Evolutionary conservation across 129 eudicot genomes (phyloP), one percentile per base, ranked within the genome.

Genomic region (Helianthus annuus): DNA sequence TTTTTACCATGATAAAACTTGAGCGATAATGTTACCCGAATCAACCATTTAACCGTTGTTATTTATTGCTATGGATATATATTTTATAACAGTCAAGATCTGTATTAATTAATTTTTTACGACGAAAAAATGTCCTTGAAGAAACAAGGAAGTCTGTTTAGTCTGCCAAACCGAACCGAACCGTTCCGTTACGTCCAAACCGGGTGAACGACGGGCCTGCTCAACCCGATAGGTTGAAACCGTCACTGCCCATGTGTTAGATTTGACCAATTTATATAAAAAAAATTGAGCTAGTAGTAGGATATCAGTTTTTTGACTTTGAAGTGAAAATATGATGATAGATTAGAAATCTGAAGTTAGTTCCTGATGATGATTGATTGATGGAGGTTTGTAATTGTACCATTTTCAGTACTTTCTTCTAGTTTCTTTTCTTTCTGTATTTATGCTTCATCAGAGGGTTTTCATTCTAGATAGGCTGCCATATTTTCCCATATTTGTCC

Each of bases 391-490:
- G 45, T 44, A 76, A 80, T 58, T 78, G 78, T 40, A 73, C 67
- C 48, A 77, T 60, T 62, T 70, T 32, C 32, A 72, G 83, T 79
- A 76, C 87, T 82, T 70, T 63, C 69, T 69, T 76, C 62, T 81
- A 66, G 70, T 70, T 69, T 72, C 68, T 75, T 58, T 51, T 71
- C 8, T 75, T 75, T 78, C 75, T 72, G 67, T 68, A 60, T 84
- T 57, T 62, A 77, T 83, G 78, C 80, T 78, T 69, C 81, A 40
- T 38, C 73, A 45, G 40, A 44, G 79, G 81, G 78, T 80, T 73
- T 80, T 70, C 77, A 66, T 68, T 36, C 81, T 82, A 86, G 77
- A 72, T 76, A 71, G 83, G 96, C 97, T 90, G 92, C 87, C 96
- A 91, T 68, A 39, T 70, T 73, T 65, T 24, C 79, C 66, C 49